Percentiles rank a stretch among this genome's conserved stretches.
phyloP scores from a whole-genome alignment of 805 yeast genomes.

The Yamadazyma phyllophila region DNA sequence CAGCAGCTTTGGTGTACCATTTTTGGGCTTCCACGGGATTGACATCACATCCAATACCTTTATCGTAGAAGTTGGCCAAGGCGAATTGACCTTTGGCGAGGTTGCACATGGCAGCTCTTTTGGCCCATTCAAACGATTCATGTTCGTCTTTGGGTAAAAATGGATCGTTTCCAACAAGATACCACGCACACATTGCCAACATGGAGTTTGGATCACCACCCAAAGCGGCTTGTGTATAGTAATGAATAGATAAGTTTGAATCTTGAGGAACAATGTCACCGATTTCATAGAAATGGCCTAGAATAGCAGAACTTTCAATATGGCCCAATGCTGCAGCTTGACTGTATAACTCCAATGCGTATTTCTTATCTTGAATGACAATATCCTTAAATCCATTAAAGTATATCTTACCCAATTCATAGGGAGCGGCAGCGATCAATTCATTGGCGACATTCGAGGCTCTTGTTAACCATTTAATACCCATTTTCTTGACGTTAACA shows the following conservation, averaged over 20 bases:
- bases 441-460: slow-evolving; percentile 84
- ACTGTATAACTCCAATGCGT: slow-evolving; percentile 81
- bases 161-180: slow-evolving; percentile 87
- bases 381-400: slow-evolving; percentile 84
- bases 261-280: slow-evolving; percentile 79
- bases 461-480: slow-evolving; percentile 88
- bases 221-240: slow-evolving; percentile 86
- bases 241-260: slow-evolving; percentile 81
- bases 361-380: slow-evolving; percentile 75
- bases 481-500: slow-evolving; percentile 71
- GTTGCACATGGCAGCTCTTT: slow-evolving; percentile 74
- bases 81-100: slow-evolving; percentile 82
- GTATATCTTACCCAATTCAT: slow-evolving; percentile 82
- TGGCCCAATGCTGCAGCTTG: slow-evolving; percentile 90
- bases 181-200: slow-evolving; percentile 97
- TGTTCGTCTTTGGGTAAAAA: slow-evolving; percentile 69
- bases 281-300: slow-evolving; percentile 82
- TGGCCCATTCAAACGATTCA: slow-evolving; percentile 95
- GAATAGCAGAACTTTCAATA: slow-evolving; percentile 69
- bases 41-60: slow-evolving; percentile 80
- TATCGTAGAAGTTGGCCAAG: slow-evolving; percentile 77
- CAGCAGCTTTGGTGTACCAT: slow-evolving; percentile 79
- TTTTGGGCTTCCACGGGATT: slow-evolving; percentile 56
- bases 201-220: slow-evolving; percentile 87
- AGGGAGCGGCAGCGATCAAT: slow-evolving; percentile 89